These are phyloP conservation scores for Gloeopeniophorella convolvens DNA, from an alignment of 768 basidiomycete species.

Conservation along the genomic window DNA sequence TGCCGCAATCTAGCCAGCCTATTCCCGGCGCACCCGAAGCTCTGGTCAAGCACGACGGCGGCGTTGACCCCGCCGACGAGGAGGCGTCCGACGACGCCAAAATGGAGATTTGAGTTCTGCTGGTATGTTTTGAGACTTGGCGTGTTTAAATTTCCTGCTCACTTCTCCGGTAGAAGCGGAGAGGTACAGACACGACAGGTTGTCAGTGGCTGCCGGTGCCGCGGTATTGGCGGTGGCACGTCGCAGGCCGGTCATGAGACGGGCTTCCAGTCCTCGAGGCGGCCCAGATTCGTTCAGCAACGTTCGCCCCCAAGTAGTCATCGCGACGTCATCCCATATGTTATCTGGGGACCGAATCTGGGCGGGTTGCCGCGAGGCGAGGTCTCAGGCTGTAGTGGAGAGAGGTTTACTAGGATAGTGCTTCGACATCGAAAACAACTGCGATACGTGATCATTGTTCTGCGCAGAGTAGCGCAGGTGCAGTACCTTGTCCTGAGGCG, in stretches of 20 bases:
- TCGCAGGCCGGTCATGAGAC: neutral
- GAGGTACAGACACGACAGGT: neutral
- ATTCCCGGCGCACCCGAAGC: neutral
- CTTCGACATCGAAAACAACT: neutral
- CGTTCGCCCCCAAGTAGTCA: neutral
- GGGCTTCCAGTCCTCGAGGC: neutral
- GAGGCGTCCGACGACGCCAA: conserved; percentile 33
- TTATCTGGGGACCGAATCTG: neutral
- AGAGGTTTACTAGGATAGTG: neutral
- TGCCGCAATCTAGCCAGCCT: neutral
- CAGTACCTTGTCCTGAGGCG: conserved; percentile 9
- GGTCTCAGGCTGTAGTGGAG: neutral
- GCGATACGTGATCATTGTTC: conserved; percentile 3
- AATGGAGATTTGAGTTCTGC: conserved; percentile 37
- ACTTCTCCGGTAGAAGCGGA: neutral
- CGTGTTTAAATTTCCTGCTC: neutral
- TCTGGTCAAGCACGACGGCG: conserved; percentile 6
- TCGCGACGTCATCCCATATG: neutral
- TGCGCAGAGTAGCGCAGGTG: conserved; percentile 3
- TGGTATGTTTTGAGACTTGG: neutral
- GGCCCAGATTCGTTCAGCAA: neutral
- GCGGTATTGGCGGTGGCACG: neutral
- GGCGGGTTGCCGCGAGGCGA: conserved; percentile 2
- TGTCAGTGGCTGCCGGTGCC: neutral
- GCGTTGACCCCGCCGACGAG: conserved; percentile 9